Evolutionary conservation across 208 protist genomes (phyloP).

Genomic region (Acanthamoeba culbertsoni): DNA sequence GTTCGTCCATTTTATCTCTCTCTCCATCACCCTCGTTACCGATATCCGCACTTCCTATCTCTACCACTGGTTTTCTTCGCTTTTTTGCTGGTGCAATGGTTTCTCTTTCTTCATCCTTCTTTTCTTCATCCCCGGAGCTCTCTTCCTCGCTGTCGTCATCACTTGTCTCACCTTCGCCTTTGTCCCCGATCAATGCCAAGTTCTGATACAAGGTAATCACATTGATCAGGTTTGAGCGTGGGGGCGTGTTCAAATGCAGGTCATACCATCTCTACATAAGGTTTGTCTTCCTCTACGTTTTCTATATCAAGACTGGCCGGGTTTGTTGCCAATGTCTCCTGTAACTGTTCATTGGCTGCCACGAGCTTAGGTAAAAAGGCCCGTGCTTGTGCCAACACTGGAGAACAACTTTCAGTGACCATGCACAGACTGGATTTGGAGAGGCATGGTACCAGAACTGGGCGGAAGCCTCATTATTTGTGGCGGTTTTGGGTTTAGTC

Average conservation of each 20-base stretch:
- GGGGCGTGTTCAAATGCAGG: too few species aligned
- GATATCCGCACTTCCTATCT: background rate
- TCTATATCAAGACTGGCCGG: slow-evolving; percentile 25
- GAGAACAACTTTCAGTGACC: background rate
- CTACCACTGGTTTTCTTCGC: background rate
- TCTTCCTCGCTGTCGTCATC: background rate
- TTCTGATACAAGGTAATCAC: too few species aligned
- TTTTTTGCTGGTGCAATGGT: background rate
- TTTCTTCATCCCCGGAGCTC: background rate
- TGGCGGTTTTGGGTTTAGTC: slow-evolving; percentile 46
- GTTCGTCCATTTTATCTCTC: background rate
- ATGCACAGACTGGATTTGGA: background rate
- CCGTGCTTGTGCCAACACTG: background rate
- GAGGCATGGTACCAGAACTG: background rate
- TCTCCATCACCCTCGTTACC: background rate
- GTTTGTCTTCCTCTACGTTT: slow-evolving; percentile 49
- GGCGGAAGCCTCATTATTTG: slow-evolving; percentile 19
- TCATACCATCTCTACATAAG: slow-evolving; percentile 36
- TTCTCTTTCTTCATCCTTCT: background rate
- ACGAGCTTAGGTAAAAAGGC: slow-evolving; percentile 17
- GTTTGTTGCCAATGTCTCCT: background rate
- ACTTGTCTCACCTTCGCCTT: background rate
- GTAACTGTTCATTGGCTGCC: background rate
- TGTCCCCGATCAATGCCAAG: background rate
- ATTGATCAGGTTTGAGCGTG: too few species aligned